Evolutionary conservation across 495 filamentous ascomycete genomes (phyloP).

Genomic region (Gamarada debralockiae): DNA sequence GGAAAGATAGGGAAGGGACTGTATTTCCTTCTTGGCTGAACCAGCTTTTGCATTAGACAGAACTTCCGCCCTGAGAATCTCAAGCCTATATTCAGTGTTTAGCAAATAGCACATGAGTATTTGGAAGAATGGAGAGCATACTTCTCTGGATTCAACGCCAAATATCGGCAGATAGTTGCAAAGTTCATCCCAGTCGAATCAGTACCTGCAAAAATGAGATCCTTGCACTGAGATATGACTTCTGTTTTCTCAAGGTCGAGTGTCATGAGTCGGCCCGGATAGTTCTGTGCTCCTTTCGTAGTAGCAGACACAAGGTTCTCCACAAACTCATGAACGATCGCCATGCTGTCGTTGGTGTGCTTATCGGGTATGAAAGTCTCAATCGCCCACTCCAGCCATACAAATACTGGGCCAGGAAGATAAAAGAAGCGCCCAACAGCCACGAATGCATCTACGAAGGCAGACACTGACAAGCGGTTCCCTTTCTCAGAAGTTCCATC

Average conservation of each 20-base stretch:
- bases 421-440: conserved; percentile 47
- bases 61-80: conserved; percentile 33
- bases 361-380: conserved; percentile 27
- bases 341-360: conserved; percentile 28
- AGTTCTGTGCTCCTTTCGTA: conserved; percentile 28
- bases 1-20: conserved; percentile 35
- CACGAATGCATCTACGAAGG: conserved; percentile 42
- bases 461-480: conserved; percentile 30
- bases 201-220: conserved; percentile 37
- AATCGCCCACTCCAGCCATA: conserved; percentile 29
- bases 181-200: conserved; percentile 43
- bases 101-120: no score
- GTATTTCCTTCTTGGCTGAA: conserved; percentile 25
- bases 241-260: conserved; percentile 37
- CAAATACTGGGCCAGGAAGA: conserved; percentile 33
- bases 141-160: conserved; percentile 38
- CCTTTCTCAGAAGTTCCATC: conserved; percentile 34
- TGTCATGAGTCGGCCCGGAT: conserved; percentile 42
- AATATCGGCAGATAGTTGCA: conserved; percentile 37
- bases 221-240: conserved; percentile 41
- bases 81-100: conserved; percentile 28
- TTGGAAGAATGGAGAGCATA: conserved; percentile 14
- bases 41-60: conserved; percentile 17
- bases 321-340: conserved; percentile 36
- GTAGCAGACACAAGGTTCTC: conserved; percentile 18